Base-by-base conservation (phyloP, 345 rosid species). In the Diplotaxis tenuifolia region DNA sequence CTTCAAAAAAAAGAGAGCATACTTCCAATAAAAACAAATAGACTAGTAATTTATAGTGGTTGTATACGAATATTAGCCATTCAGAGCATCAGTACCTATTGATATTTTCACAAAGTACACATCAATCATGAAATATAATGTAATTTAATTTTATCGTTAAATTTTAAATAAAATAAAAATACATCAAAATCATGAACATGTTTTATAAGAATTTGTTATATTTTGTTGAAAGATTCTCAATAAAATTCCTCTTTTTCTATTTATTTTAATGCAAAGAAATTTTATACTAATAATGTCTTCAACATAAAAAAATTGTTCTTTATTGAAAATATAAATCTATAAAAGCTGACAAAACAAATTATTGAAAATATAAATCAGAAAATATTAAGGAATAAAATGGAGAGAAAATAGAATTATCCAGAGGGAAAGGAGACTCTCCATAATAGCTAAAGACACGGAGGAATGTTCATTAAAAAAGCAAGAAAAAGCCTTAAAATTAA, bases 401-500 rank as follows among this genome's bases (percentile, higher is more conserved):
- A 47, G 38, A 45, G 16, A 47, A 27, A 2, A 14, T 8, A 14
- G 49, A 42, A 42, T 64, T 23, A 64, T 15, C 56, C 15, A 64
- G n/a, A 42, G 49, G 49, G 18, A 8, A 8, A 28, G 3, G 18
- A 34, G 45, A 5, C 15, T 5, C 15, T 5, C 27, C 15, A 54
- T 11, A 54, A 54, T 54, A 54, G 36, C 73, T 68, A 12, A 75
- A 50, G 62, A 60, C 4, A 75, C 69, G 74, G 77, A 58, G 79
- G 77, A 66, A 53, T 55, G 71, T 73, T 73, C 19, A 18, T 56
- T 54, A 9, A 21, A 54, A 71, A 10, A 49, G 3, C 4, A 36
- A 11, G 15, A 3, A 4, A 38, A 45, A 18, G 11, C 14, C 29
- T 18, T 27, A 19, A n/a, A 54, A 4, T 31, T 34, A 54, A 21